These are phyloP conservation scores for Pseudonitzschia multiseries DNA, from an alignment of 108 stramenopile genomes.

Conservation along the genomic window DNA sequence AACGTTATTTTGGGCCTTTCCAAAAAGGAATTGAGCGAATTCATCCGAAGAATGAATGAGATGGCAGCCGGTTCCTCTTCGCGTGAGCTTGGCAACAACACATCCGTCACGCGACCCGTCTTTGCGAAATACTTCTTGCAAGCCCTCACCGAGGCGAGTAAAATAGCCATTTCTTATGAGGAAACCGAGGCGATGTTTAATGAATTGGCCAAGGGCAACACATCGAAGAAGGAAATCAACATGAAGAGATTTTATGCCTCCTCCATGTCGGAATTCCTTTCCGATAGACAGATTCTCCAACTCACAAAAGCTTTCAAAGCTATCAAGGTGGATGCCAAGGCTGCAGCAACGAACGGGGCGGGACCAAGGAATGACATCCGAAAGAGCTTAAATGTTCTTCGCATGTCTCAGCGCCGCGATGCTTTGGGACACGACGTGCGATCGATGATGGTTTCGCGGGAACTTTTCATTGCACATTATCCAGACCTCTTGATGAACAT, in stretches of 20 bases:
- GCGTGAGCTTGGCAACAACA: background rate
- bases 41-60: constrained; percentile 41
- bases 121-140: constrained; percentile 46
- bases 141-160: constrained; percentile 27
- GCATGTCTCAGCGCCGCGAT: background rate
- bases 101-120: constrained; percentile 29
- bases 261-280: constrained; percentile 36
- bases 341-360: too few species aligned
- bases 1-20: constrained; percentile 38
- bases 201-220: constrained; percentile 16
- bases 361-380: background rate
- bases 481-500: constrained; percentile 38
- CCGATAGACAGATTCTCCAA: constrained; percentile 39
- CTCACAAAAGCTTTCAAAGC: constrained; percentile 25
- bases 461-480: constrained; percentile 43
- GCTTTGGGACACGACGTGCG: background rate
- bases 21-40: constrained; percentile 29
- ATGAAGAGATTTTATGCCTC: constrained; percentile 30
- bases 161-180: constrained; percentile 28
- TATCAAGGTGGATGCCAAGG: background rate
- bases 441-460: constrained; percentile 13
- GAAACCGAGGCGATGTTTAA: constrained; percentile 41
- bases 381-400: background rate
- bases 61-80: background rate
- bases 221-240: background rate